These are phyloP conservation scores for Bipolaris sorokiniana DNA, from an alignment of 2,329 filamentous ascomycete species.

Conservation along the genomic window DNA sequence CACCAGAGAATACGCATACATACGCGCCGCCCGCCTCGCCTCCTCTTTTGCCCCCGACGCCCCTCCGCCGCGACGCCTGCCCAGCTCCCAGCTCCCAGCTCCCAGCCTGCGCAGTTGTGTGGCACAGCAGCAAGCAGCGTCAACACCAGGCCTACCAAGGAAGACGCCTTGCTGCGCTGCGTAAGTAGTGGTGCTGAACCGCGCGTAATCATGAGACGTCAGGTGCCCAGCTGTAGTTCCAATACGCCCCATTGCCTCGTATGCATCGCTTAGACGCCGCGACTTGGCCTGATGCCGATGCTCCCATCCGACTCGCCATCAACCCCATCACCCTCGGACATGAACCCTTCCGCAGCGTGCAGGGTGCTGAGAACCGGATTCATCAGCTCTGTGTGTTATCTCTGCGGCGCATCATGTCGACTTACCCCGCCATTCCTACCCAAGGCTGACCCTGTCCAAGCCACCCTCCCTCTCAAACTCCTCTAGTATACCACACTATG, in stretches of 20 bases:
- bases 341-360: not conserved
- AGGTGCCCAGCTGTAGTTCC: not conserved
- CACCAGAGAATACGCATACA: not conserved
- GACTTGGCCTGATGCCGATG: not conserved
- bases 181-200: not conserved
- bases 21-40: constrained; percentile 2
- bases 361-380: not conserved
- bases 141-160: not conserved
- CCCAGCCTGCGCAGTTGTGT: constrained; percentile 13
- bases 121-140: constrained; percentile 15
- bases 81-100: not conserved
- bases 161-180: not conserved
- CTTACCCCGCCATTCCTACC: constrained; percentile 9
- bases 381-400: not conserved
- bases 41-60: not conserved
- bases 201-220: constrained; percentile 10
- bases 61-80: not conserved
- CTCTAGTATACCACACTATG: not conserved
- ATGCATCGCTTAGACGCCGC: constrained; percentile 1
- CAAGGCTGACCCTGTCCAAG: constrained; percentile 2
- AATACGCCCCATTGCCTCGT: constrained; percentile 1
- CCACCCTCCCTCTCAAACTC: not conserved
- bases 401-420: not conserved
- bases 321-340: not conserved
- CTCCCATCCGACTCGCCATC: not conserved